Evolutionary conservation across 2,329 filamentous ascomycete species (phyloP).

Genomic region (Monosporascus sp.): DNA sequence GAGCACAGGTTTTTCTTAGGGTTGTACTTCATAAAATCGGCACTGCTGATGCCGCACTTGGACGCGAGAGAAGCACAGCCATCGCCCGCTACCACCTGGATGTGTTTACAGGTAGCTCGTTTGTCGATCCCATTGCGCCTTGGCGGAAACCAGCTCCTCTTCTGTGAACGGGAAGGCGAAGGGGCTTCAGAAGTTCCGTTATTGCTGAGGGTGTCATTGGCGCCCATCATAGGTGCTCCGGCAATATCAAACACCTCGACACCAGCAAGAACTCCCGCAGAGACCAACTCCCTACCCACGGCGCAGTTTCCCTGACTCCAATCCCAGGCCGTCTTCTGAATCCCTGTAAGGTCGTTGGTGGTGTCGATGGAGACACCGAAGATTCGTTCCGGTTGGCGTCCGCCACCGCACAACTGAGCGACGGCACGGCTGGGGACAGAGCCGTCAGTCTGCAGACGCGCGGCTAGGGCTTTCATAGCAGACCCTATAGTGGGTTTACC

Average conservation of each 20-base stretch:
- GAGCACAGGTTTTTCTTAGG: slow-evolving; percentile 22
- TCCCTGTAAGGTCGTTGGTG: not conserved
- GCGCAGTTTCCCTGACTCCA: slow-evolving; percentile 5
- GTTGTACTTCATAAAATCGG: slow-evolving; percentile 23
- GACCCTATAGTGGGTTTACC: slow-evolving; percentile 2
- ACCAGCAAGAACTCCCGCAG: not conserved
- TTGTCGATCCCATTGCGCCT: too few species aligned
- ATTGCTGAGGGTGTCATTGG: not conserved
- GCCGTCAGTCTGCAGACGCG: not conserved
- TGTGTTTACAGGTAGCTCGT: too few species aligned
- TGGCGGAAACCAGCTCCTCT: too few species aligned
- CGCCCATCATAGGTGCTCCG: not conserved
- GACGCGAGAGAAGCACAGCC: slow-evolving; percentile 17
- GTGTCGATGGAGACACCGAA: slow-evolving; percentile 8
- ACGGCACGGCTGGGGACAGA: slow-evolving; percentile 3
- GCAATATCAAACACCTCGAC: slow-evolving; percentile 3
- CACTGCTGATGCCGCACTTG: slow-evolving; percentile 18
- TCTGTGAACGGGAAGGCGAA: too few species aligned
- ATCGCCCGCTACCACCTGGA: not conserved
- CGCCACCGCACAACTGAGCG: slow-evolving; percentile 1
- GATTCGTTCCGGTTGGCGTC: not conserved
- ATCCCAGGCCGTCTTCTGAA: slow-evolving; percentile 1
- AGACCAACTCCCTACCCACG: not conserved
- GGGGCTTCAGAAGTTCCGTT: not conserved
- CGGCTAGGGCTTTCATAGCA: not conserved